Evolutionary conservation across 2,329 filamentous ascomycete species (phyloP), one percentile per base, ranked within the genome.

Genomic region (Fusarium dimerum): DNA sequence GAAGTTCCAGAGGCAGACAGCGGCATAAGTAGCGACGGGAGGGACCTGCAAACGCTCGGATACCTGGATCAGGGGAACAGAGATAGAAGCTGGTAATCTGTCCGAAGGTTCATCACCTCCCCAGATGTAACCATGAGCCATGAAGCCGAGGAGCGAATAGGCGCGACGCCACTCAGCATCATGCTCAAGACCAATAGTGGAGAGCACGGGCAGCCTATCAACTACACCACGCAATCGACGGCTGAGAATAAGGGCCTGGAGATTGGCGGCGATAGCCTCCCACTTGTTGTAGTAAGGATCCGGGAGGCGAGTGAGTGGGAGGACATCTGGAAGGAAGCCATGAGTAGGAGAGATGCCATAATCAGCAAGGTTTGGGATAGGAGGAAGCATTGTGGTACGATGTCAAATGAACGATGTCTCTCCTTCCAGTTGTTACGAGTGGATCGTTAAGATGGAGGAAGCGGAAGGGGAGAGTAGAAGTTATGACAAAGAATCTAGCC

Each of bases 71-170:
- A 97, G 82, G 1, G 94, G 94, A 30, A 92, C 82, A 6, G 93
- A 90, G 58, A 99, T 84, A 52, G 90, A 79, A 26, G 89, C 85
- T 43, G 94, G 94, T 47, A 99, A 75, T 48, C 80, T 78, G 68
- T 96, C 92, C 61, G 83, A 81, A 43, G 94, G 92, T 63, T 79
- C 83, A 66, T 95, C 89, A 71, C 91, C 93, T 67, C 91, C 90
- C 94, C 94, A 99, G 68, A 99, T 90, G 76, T 97, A 99, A 61
- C 87, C 89, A 75, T 99, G 93, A 36, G 92, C 83, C 73, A 97
- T 91, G 74, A 97, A 97, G 54, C 86, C 88, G 51, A 99, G 80
- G 48, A 97, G 80, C 53, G 89, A 88, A 76, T 97, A 97, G 57
- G 94, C 94, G 66, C 94, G 84, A 66, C 91, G 86, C 94, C 93